A percentile compares a stretch with the other conserved stretches of the same genome.
Evolutionary conservation across 2,329 filamentous ascomycete species (phyloP).

Genomic region (Fusarium staphyleae): DNA sequence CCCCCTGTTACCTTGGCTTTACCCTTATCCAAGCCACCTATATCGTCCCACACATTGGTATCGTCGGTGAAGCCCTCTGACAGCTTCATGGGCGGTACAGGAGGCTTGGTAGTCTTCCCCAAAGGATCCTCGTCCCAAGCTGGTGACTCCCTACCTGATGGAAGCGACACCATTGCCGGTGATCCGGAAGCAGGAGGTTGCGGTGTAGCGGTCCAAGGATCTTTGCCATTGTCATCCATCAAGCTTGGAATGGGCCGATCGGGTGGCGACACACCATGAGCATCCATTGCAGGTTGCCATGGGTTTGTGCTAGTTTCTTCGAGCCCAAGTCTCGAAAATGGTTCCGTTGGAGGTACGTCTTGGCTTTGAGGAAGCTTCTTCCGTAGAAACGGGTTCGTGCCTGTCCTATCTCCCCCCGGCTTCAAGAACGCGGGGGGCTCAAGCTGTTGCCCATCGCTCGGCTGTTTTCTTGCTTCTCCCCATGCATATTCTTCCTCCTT

Average conservation of each 20-base stretch:
- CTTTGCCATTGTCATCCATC: constrained; percentile 41
- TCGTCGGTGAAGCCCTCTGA: constrained; percentile 50
- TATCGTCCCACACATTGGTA: constrained; percentile 59
- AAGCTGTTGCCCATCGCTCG: constrained; percentile 2
- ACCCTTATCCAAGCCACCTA: constrained; percentile 50
- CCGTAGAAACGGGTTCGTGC: constrained; percentile 63
- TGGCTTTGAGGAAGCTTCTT: constrained; percentile 50
- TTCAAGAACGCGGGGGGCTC: constrained; percentile 45
- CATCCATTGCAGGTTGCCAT: constrained; percentile 43
- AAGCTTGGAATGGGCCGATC: constrained; percentile 24
- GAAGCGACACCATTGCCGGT: constrained; percentile 47
- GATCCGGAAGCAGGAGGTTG: constrained; percentile 40
- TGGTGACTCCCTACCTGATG: constrained; percentile 48
- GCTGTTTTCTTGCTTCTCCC: constrained; percentile 40
- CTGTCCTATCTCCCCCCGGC: constrained; percentile 46
- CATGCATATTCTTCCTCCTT: constrained; percentile 45
- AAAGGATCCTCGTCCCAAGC: constrained; percentile 51
- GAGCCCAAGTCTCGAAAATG: constrained; percentile 53
- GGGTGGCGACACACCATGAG: constrained; percentile 24
- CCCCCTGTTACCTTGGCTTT: constrained; percentile 48
- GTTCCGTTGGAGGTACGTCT: constrained; percentile 44
- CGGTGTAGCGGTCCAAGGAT: constrained; percentile 43
- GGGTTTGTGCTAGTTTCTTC: constrained; percentile 51
- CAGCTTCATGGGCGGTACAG: constrained; percentile 35
- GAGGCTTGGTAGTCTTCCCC: constrained; percentile 38